phyloP scores from a whole-genome alignment of 305 asterid genomes.

The Fraxinus greggii region DNA sequence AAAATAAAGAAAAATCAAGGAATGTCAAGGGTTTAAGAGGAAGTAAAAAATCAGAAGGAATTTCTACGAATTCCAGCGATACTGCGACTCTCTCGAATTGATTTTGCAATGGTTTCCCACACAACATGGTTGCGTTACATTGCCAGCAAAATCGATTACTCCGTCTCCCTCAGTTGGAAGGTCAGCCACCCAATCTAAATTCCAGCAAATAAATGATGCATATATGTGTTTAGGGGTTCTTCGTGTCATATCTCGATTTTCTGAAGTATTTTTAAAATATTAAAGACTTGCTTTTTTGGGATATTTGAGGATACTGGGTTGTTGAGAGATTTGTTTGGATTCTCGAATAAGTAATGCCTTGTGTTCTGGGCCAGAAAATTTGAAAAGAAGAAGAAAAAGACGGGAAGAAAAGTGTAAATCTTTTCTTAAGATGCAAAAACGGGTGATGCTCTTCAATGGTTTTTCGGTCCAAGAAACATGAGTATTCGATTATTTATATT shows the following conservation, averaged over 20 bases:
- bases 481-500: background rate
- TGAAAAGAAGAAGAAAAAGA: background rate
- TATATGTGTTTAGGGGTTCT: background rate
- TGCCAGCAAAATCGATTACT: constrained; percentile 43
- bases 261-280: background rate
- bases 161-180: constrained; percentile 38
- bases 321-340: background rate
- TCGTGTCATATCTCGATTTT: background rate
- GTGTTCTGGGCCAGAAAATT: background rate
- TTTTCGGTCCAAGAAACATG: background rate
- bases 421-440: background rate
- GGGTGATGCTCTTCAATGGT: background rate
- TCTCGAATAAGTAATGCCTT: background rate
- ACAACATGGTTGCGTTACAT: constrained; percentile 60
- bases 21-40: background rate
- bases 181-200: constrained; percentile 19
- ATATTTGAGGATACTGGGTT: background rate
- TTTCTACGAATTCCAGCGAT: background rate
- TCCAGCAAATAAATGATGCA: background rate
- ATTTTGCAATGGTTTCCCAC: constrained; percentile 45
- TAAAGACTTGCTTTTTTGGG: background rate
- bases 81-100: too few relatives aligned
- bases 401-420: background rate
- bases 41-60: background rate
- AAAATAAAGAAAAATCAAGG: background rate